These are phyloP conservation scores for Osmozyma mogii DNA, from an alignment of 805 yeast genomes.

Conservation along the genomic window DNA sequence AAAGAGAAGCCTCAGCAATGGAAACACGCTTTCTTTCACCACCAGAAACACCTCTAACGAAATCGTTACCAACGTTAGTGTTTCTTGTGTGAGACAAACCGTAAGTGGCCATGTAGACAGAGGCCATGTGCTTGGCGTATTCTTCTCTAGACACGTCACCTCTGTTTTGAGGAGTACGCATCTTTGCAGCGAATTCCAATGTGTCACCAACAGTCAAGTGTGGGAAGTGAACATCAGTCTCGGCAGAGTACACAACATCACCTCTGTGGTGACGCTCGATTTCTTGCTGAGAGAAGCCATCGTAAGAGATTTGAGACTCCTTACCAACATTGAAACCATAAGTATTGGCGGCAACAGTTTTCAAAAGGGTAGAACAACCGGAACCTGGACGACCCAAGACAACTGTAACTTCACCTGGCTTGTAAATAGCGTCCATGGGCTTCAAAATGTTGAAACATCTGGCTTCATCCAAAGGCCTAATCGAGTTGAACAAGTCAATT, in stretches of 20 bases:
- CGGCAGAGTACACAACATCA: constrained; percentile 65
- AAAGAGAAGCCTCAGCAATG: constrained; percentile 54
- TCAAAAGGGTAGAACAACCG: constrained; percentile 65
- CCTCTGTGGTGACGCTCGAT: constrained; percentile 51
- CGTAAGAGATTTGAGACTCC: constrained; percentile 42
- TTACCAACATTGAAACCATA: constrained; percentile 47
- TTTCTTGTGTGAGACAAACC: constrained; percentile 53
- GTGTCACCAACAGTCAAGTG: constrained; percentile 63
- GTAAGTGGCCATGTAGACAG: constrained; percentile 46
- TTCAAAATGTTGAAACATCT: constrained; percentile 45
- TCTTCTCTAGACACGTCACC: constrained; percentile 50
- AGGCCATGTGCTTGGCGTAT: constrained; percentile 46
- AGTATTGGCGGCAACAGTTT: constrained; percentile 57
- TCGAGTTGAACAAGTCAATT: constrained; percentile 1
- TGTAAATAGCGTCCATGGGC: constrained; percentile 56
- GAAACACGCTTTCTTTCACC: constrained; percentile 70
- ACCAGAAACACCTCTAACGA: constrained; percentile 63
- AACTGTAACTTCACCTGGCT: constrained; percentile 59
- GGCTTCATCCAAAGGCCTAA: constrained; percentile 8
- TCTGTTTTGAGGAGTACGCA: constrained; percentile 58
- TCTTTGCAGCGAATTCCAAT: constrained; percentile 50
- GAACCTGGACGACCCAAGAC: constrained; percentile 79
- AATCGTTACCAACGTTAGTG: constrained; percentile 58
- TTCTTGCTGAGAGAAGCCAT: constrained; percentile 46
- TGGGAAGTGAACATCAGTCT: constrained; percentile 61